A percentile compares a stretch with the other conserved stretches of the same genome.
These are phyloP conservation scores for Russula abietina DNA, from an alignment of 768 basidiomycete genomes.

Conservation along the genomic window DNA sequence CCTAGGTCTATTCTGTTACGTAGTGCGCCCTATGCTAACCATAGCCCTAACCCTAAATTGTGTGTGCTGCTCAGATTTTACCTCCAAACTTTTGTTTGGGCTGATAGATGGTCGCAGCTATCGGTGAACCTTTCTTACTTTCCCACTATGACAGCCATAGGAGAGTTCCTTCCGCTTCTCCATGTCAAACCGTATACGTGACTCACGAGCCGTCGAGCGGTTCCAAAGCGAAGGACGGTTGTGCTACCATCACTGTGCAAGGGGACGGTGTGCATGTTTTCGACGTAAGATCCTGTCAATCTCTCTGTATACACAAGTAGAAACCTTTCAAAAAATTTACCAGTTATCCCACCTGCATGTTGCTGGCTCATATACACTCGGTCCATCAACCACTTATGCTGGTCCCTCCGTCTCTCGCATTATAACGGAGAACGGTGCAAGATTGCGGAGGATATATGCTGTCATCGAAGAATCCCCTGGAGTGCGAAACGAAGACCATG, in stretches of 20 bases:
- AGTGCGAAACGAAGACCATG: constrained; percentile 12
- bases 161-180: not conserved
- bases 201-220: constrained; percentile 32
- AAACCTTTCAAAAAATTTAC: no score
- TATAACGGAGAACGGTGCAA: constrained; percentile 9
- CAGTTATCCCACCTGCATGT: constrained; percentile 21
- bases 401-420: constrained; percentile 23
- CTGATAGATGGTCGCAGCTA: constrained; percentile 16
- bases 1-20: no score
- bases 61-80: no score
- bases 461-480: constrained; percentile 9
- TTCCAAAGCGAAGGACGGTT: constrained; percentile 39
- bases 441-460: constrained; percentile 21
- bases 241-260: constrained; percentile 63
- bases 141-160: constrained; percentile 19
- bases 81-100: not conserved
- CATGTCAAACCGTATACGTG: constrained; percentile 30
- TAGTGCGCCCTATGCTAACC: no score
- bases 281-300: constrained; percentile 45
- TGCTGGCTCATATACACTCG: constrained; percentile 20
- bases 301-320: not conserved
- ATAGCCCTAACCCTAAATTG: not conserved
- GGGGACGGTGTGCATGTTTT: constrained; percentile 70
- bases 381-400: constrained; percentile 24
- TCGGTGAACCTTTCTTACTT: constrained; percentile 23